Evolutionary conservation across 768 basidiomycete genomes (phyloP).

Genomic region (Podaxis sp.): DNA sequence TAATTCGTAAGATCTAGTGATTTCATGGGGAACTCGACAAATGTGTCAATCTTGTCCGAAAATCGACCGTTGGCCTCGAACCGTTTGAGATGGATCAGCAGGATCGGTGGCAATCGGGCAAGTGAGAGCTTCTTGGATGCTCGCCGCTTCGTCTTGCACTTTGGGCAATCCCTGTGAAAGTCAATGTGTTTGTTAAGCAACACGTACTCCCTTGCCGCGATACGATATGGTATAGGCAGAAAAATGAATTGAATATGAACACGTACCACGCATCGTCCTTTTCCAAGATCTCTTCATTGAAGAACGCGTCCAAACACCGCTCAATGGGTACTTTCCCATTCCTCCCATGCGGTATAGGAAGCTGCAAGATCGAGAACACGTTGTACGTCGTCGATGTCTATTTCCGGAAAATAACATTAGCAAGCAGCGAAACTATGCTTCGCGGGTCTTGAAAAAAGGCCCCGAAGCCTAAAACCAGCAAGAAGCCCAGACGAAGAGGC

Average conservation of each 20-base stretch:
- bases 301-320: slow-evolving; percentile 86
- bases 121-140: slow-evolving; percentile 88
- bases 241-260: neutral
- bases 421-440: neutral
- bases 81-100: slow-evolving; percentile 90
- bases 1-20: slow-evolving; percentile 68
- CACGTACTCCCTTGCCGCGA: neutral
- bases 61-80: slow-evolving; percentile 91
- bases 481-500: neutral
- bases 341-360: slow-evolving; percentile 78
- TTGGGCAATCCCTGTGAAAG: slow-evolving; percentile 81
- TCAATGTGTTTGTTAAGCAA: neutral
- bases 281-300: slow-evolving; percentile 87
- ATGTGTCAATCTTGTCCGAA: slow-evolving; percentile 95
- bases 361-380: slow-evolving; percentile 90
- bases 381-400: slow-evolving; percentile 98
- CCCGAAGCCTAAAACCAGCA: neutral
- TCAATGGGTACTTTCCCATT: slow-evolving; percentile 67
- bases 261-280: slow-evolving; percentile 91
- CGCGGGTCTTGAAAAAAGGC: slow-evolving; percentile 7
- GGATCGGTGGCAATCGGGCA: slow-evolving; percentile 89
- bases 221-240: neutral
- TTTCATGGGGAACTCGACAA: slow-evolving; percentile 84
- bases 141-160: slow-evolving; percentile 85
- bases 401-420: slow-evolving; percentile 4